These are phyloP conservation scores for Gossypium aridum DNA, from an alignment of 441 rosid genomes.

Conservation along the genomic window DNA sequence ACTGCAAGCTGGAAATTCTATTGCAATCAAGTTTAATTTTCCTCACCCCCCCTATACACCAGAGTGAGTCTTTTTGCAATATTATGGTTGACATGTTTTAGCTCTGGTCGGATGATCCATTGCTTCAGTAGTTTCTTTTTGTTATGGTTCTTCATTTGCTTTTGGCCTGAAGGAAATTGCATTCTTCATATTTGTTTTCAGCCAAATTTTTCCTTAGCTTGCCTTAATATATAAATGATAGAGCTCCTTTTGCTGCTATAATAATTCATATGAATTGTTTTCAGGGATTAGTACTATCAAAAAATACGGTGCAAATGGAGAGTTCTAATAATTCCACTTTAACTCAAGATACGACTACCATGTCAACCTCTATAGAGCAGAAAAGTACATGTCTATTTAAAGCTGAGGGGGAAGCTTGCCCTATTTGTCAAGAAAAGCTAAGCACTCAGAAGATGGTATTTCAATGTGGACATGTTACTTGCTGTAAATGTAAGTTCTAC, in stretches of 20 bases:
- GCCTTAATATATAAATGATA: not conserved
- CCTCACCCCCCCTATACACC: not conserved
- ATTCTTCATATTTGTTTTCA: not conserved
- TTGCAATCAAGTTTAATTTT: constrained; percentile 7
- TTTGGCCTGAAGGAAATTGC: not conserved
- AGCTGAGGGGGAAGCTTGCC: constrained; percentile 69
- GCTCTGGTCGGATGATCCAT: not conserved
- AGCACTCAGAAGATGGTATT: constrained; percentile 89
- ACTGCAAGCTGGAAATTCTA: constrained; percentile 14
- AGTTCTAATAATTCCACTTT: constrained; percentile 34
- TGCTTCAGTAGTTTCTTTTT: not conserved
- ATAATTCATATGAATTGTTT: constrained; percentile 7
- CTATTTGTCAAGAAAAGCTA: constrained; percentile 81
- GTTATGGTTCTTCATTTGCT: not conserved
- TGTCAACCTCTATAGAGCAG: constrained; percentile 30
- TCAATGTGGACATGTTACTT: constrained; percentile 85
- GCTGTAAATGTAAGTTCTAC: constrained; percentile 78
- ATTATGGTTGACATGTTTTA: not conserved
- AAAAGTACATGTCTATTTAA: constrained; percentile 30
- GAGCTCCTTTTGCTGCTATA: not conserved
- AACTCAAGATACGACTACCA: constrained; percentile 30
- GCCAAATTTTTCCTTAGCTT: not conserved
- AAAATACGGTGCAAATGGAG: constrained; percentile 42
- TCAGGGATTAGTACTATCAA: constrained; percentile 78
- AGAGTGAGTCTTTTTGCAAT: not conserved